Base-by-base conservation (phyloP, 1,139 yeast genomes). In the Debaryomyces psychrophilus region DNA sequence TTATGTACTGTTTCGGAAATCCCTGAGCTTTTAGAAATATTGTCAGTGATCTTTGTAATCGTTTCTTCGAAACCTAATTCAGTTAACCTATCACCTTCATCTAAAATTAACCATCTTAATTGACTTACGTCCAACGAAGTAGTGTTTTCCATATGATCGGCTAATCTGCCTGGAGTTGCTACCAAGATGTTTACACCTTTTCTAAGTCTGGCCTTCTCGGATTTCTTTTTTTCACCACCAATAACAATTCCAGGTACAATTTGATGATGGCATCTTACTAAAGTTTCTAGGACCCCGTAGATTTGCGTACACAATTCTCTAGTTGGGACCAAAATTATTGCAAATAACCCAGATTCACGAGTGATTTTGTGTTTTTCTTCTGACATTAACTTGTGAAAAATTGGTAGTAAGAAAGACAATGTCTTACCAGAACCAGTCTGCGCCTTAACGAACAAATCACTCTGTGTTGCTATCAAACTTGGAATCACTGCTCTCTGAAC, bases 391-490 rank as follows among this genome's bases (percentile, higher is more conserved):
- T 80, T 75, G 53, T 85, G 83, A 53, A 89, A 67, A n/a, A 93
- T 83, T 0, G 99, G 99, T 41, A 93, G 70, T 11, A 86, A 72
- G 62, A 89, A 93, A 0, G 98, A 84, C 49, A 92, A 68, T 0
- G 98, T 90, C 63, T 92, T 92, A 65, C 98, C 98, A 0, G 97
- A 89, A 44, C 98, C 98, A 0, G 98, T 92, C 65, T 90, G 97
- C 0, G 98, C 96, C 60, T 89, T 95, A 43, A 90, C 87, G 55
- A 92, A 87, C 48, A 90, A 69, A 65, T 92, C 97, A 27, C 76
- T 67, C 40, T 82, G 78, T 15, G 76, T 68, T 47, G 62, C 49
- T 2, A 84, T 58, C 48, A 93, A 67, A 42, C 77, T 76, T 2
- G 98, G 97, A n/a, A 92, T 72, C 0, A 88, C 95, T 6, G 85